A percentile compares a stretch with the other conserved stretches of the same genome.
phyloP scores from a whole-genome alignment of 495 filamentous ascomycete genomes.

The Neurospora sp. region DNA sequence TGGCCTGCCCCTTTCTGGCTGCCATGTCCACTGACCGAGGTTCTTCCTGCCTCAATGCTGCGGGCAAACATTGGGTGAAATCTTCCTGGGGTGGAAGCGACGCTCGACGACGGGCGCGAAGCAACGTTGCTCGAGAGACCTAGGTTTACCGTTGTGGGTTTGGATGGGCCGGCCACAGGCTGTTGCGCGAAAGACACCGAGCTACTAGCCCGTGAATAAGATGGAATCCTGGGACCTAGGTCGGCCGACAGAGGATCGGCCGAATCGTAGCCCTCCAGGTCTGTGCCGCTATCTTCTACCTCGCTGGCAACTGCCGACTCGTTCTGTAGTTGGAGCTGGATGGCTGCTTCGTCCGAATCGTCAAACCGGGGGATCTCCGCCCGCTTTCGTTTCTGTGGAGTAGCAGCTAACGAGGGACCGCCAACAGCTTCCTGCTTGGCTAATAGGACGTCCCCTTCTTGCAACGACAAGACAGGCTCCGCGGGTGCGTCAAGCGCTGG shows the following conservation, averaged over 20 bases:
- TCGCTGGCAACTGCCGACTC: neutral
- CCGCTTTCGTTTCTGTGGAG: constrained; percentile 19
- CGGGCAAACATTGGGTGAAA: neutral
- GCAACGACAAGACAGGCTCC: neutral
- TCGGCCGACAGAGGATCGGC: neutral
- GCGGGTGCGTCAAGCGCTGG: neutral
- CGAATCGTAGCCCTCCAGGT: neutral
- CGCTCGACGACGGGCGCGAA: neutral
- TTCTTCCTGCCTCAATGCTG: neutral
- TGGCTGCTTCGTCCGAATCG: constrained; percentile 16
- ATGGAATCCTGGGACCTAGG: neutral
- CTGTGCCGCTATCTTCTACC: neutral
- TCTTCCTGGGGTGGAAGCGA: neutral
- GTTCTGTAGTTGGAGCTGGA: constrained; percentile 7
- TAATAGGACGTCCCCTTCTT: constrained; percentile 6
- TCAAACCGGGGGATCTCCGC: constrained; percentile 5
- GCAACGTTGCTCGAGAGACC: neutral
- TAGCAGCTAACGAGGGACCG: constrained; percentile 25
- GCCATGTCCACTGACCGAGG: neutral
- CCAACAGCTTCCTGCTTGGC: constrained; percentile 9
- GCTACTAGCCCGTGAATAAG: neutral
- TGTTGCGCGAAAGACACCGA: neutral
- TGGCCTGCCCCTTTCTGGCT: neutral
- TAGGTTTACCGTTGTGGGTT: neutral
- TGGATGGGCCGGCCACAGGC: neutral